Percentiles rank a stretch among this genome's conserved stretches.
phyloP scores from a whole-genome alignment of 495 filamentous ascomycete species.

The Opeltia flavorubescens region DNA sequence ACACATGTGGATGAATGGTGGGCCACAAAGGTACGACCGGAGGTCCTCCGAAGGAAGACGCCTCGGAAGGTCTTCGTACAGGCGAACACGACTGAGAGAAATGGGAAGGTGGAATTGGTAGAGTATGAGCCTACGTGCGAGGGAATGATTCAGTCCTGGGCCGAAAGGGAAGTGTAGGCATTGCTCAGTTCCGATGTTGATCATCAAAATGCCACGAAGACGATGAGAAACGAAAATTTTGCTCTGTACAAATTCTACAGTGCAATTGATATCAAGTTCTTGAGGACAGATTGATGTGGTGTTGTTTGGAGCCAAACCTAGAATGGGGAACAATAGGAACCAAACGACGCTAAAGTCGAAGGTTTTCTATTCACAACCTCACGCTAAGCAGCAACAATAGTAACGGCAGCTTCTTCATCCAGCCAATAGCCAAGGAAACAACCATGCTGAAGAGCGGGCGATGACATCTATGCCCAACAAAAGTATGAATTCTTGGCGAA shows the following conservation, averaged over 20 bases:
- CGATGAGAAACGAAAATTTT: neutral
- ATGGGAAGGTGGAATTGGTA: conserved; percentile 61
- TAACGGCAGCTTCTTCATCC: neutral
- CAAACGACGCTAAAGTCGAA: neutral
- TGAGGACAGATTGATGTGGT: neutral
- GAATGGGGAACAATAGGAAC: neutral
- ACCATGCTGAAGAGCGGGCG: too few relatives aligned
- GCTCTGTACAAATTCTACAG: too few relatives aligned
- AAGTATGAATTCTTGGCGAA: too few relatives aligned
- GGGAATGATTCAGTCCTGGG: conserved; percentile 85
- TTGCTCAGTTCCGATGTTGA: neutral
- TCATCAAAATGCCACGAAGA: neutral
- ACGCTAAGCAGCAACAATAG: neutral
- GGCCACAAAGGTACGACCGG: conserved; percentile 57
- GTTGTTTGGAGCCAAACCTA: neutral
- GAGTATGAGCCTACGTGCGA: conserved; percentile 81
- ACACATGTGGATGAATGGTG: conserved; percentile 72
- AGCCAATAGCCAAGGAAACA: neutral
- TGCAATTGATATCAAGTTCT: too few relatives aligned
- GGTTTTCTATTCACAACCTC: neutral
- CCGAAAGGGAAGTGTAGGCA: conserved; percentile 52
- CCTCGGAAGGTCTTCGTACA: conserved; percentile 94
- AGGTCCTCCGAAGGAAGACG: conserved; percentile 74
- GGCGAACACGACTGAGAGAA: conserved; percentile 66
- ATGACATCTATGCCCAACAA: too few relatives aligned